Base-by-base conservation (phyloP, 805 yeast species). In the Lipomyces lipofer region DNA sequence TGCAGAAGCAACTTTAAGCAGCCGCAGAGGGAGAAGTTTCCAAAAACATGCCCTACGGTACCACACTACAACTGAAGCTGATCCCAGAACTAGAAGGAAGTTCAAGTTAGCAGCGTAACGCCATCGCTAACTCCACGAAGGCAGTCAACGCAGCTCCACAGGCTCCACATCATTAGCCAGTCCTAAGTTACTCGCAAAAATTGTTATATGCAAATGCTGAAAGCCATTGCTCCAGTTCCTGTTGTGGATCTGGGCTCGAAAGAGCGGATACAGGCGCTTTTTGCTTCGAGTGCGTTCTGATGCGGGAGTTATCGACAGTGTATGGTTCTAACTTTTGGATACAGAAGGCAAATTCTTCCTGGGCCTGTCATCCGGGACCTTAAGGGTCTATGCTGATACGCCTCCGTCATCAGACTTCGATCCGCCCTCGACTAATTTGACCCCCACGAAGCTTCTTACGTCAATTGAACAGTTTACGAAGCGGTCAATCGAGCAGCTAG, bases 401-500 rank as follows among this genome's bases (percentile, higher is more conserved):
- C 52, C 52, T 56, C 5, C 52, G 21, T 51, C 57, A 10, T 21
- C 35, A 29, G 19, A 44, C 22, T 29, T 40, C 7, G 27, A 33
- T 12, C 35, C 44, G 3, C 6, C 46, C 21, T 33, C 40, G 12
- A 19, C 36, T 5, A 13, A 38, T 1, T n/a, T 13, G 10, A 29
- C 10, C n/a, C 35, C 59, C 52, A 48, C 52, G 21, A 32, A 49
- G 19, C 49, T 66, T 35, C 29, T 50, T 10, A 46, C 60, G 4
- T 49, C 61, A 6, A 52, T 61, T 30, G 58, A 64, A 15, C 56
- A 56, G 36, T 47, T 64, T 4, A 51, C 67, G 17, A 60, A 54
- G 25, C 49, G 63, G 9, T 30, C 72, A 9, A 67, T 71, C 17
- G 64, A 64, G 1, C 69, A 71, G 51, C 56, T 75, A 17, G 72